Conservation (phyloP, 2,329 filamentous ascomycete genomes). For the Ceratocystis variospora region DNA sequence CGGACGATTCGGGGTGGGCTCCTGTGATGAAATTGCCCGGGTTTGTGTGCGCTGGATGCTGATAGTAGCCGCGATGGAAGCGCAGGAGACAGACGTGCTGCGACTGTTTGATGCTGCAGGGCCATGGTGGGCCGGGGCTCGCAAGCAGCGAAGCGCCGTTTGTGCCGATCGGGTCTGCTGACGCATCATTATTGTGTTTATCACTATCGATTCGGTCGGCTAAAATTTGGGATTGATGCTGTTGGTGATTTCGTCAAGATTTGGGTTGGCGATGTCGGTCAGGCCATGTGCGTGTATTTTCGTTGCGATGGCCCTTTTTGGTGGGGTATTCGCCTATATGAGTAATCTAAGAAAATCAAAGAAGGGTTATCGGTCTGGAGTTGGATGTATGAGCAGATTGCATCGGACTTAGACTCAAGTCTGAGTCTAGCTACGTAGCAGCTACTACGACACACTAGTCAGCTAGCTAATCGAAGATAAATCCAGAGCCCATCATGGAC, state of each 20-base stretch:
- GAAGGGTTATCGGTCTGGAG: background rate
- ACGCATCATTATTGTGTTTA: background rate
- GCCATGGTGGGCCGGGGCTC: background rate
- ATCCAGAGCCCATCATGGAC: background rate
- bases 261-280: background rate
- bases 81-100: background rate
- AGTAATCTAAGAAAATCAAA: background rate
- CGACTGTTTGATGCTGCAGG: background rate
- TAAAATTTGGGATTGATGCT: background rate
- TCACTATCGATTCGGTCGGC: no score
- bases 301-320: background rate
- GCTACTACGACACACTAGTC: background rate
- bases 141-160: background rate
- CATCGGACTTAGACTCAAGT: background rate
- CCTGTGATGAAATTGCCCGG: slow-evolving; percentile 3
- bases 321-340: background rate
- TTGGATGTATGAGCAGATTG: background rate
- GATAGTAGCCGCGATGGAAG: background rate
- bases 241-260: no score
- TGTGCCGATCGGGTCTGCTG: background rate
- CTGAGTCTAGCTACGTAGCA: no score
- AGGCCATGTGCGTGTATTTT: background rate
- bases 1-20: slow-evolving; percentile 17
- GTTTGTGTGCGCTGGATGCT: background rate
- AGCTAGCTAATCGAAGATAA: background rate